A percentile compares a stretch with the other conserved stretches of the same genome.
phyloP scores from a whole-genome alignment of 495 filamentous ascomycete species.

The Pseudomonodictys pantanalensis region DNA sequence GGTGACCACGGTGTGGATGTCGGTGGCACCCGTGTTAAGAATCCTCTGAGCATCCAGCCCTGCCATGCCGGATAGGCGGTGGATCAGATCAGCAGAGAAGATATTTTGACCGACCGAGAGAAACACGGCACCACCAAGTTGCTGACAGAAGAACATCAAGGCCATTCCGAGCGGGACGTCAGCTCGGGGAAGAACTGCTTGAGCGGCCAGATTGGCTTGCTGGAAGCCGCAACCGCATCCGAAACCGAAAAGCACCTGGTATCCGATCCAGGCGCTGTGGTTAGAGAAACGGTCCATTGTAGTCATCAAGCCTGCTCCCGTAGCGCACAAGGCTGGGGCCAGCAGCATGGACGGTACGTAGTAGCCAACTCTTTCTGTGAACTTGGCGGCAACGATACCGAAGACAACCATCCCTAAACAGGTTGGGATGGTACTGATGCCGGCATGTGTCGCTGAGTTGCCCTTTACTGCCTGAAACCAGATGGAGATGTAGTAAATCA shows the following conservation, averaged over 20 bases:
- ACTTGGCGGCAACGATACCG: slow-evolving; percentile 3
- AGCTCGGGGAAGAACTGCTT: slow-evolving; percentile 4
- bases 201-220: slow-evolving; percentile 1
- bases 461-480: slow-evolving; percentile 34
- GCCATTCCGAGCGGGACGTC: slow-evolving; percentile 20
- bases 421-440: slow-evolving; percentile 28
- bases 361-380: slow-evolving; percentile 9
- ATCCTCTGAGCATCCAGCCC: too few relatives aligned
- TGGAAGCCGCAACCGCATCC: slow-evolving; percentile 11
- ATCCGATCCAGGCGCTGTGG: slow-evolving; percentile 21
- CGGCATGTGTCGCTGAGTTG: slow-evolving; percentile 23
- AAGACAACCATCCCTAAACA: slow-evolving; percentile 32
- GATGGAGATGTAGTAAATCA: slow-evolving; percentile 37
- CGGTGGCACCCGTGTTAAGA: too few relatives aligned
- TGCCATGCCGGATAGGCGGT: too few relatives aligned
- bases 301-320: slow-evolving; percentile 21
- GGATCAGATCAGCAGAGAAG: too few relatives aligned
- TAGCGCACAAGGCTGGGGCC: not conserved
- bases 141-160: slow-evolving; percentile 34
- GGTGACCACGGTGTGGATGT: too few relatives aligned
- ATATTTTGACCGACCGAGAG: slow-evolving; percentile 35
- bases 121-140: slow-evolving; percentile 35
- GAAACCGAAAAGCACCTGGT: slow-evolving; percentile 20
- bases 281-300: slow-evolving; percentile 1
- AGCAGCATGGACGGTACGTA: slow-evolving; percentile 25